phyloP scores from a whole-genome alignment of 139 green algal genomes.

The Micromonas pusilla region DNA sequence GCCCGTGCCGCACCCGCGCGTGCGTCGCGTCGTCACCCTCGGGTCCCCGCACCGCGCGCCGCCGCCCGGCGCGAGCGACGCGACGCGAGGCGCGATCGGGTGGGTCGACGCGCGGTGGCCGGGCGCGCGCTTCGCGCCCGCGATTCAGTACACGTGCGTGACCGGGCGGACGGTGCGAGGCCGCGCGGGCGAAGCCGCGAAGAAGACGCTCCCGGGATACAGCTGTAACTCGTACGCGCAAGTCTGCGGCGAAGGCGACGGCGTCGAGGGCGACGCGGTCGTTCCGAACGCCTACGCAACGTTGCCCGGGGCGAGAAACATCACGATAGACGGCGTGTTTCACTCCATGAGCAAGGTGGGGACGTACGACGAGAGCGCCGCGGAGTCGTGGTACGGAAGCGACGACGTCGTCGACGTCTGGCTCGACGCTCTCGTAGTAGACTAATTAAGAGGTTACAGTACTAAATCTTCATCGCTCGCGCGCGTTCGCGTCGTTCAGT shows the following conservation, averaged over 20 bases:
- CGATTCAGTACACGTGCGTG: conserved; percentile 52
- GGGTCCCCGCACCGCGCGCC: conserved; percentile 50
- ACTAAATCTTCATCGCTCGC: background rate
- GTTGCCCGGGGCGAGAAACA: conserved; percentile 45
- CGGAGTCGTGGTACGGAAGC: conserved; percentile 12
- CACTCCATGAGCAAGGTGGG: conserved; percentile 55
- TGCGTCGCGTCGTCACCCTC: conserved; percentile 52
- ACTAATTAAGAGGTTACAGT: background rate
- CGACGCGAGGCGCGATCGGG: conserved; percentile 45
- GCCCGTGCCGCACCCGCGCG: conserved; percentile 22
- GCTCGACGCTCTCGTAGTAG: background rate
- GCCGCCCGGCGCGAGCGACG: background rate
- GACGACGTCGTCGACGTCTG: conserved; percentile 19
- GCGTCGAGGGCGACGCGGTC: conserved; percentile 56
- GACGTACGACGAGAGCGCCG: conserved; percentile 44
- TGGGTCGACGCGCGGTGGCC: conserved; percentile 58
- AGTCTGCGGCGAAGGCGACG: conserved; percentile 48
- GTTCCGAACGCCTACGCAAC: conserved; percentile 53
- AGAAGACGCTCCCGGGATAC: conserved; percentile 38
- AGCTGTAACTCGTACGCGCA: conserved; percentile 43
- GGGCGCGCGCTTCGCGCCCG: conserved; percentile 48
- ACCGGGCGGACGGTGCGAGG: conserved; percentile 47
- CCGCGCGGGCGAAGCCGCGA: conserved; percentile 1
- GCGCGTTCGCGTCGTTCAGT: background rate
- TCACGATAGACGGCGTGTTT: conserved; percentile 58